Evolutionary conservation across 495 filamentous ascomycete genomes (phyloP), one percentile per base, ranked within the genome.

Genomic region (Aspergillus affinis): DNA sequence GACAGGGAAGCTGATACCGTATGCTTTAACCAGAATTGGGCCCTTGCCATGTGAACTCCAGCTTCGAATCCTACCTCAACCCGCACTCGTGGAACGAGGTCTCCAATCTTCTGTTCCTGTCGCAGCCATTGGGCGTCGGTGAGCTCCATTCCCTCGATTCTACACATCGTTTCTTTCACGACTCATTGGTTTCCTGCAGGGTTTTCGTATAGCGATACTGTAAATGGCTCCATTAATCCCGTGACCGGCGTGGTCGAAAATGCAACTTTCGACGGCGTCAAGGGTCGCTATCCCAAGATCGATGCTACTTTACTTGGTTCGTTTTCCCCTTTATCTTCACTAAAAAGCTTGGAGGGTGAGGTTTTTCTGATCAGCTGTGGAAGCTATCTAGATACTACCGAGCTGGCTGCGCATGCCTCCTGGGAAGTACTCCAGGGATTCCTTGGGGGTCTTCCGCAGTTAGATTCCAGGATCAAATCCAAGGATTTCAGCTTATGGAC

Each of bases 21-120:
- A 29, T 12, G 13, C 13, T 13, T 20, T 5, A 30, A 26, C 9
- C 57, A 84, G 85, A 88, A 65, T 66, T 84, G 55, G 85, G 85
- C 6, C 85, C 85, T 9, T 87, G 84, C 65, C 74, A 76, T 57
- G 75, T 87, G 26, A 82, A 81, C 17, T 67, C 77, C 51, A 73
- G 82, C 29, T 69, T 81, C 50, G 80, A 83, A 55, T 74, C 81
- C 15, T 75, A 74, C 51, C 69, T 82, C 18, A 84, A 86, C 67
- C 81, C 81, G 13, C 88, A 87, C 74, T 82, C 84, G 5, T 93
- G 88, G 88, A 89, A 86, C 67, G 80, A 88, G 62, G 82, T 83
- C 3, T 88, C 86, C 15, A 92, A 92, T 64, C 81, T 92, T 81
- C 74, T 93, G 12, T 93, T 86, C 64, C 78, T 93, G 47, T 88